These are phyloP conservation scores for Coemansia sp. DNA, from an alignment of 192 early-diverging fungal species.

Conservation along the genomic window DNA sequence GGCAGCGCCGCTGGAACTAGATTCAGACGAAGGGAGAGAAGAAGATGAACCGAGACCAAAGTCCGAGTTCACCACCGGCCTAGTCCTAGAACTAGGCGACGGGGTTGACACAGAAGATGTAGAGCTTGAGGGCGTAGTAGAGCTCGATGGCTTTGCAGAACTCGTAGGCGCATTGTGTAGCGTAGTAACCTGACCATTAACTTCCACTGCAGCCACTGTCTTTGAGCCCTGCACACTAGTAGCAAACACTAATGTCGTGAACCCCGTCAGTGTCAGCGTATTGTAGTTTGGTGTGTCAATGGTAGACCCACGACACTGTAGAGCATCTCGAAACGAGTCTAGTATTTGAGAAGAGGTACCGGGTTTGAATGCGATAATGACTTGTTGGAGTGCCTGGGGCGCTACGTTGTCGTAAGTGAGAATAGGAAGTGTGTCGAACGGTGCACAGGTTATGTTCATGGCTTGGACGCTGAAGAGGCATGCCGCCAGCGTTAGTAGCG, in stretches of 20 bases:
- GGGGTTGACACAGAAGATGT: not conserved
- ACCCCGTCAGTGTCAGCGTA: conserved; percentile 26
- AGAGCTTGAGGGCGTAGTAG: not conserved
- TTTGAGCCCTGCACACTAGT: conserved; percentile 15
- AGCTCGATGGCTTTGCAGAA: not conserved
- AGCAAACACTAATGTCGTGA: conserved; percentile 11
- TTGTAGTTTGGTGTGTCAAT: conserved; percentile 34
- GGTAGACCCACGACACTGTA: conserved; percentile 37
- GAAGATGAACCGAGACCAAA: not conserved
- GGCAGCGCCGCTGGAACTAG: not conserved
- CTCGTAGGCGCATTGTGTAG: not conserved
- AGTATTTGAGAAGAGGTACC: conserved; percentile 19
- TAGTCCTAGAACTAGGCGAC: not conserved
- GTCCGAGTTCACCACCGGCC: conserved; percentile 5
- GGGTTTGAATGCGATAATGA: conserved; percentile 28
- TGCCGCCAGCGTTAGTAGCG: not conserved
- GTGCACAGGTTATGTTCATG: conserved; percentile 31
- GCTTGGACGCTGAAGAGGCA: not conserved
- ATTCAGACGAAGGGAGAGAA: not conserved
- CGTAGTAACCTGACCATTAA: conserved; percentile 7
- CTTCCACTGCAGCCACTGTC: conserved; percentile 18
- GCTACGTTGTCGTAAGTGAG: conserved; percentile 36
- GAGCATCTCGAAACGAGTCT: conserved; percentile 43
- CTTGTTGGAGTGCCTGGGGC: conserved; percentile 20
- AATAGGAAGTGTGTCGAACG: conserved; percentile 24